A percentile compares a stretch with the other conserved stretches of the same genome.
Evolutionary conservation across 805 yeast genomes (phyloP).

Genomic region (Starmerella ratchasimensis): DNA sequence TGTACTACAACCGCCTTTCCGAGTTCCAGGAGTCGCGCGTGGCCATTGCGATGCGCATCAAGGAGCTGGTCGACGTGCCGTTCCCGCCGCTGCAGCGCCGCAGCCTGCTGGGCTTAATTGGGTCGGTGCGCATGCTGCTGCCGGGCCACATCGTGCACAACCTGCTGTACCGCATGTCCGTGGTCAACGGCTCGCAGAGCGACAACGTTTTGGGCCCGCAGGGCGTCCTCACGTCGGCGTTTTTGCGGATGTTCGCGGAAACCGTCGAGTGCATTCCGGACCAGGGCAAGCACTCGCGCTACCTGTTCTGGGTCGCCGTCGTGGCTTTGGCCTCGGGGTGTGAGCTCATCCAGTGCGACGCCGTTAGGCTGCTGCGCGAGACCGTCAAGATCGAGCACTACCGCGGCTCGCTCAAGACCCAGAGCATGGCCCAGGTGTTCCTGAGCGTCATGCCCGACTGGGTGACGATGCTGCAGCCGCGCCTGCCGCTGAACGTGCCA

Average conservation of each 20-base stretch:
- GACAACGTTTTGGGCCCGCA: background rate
- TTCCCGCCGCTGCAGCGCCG: constrained; percentile 10
- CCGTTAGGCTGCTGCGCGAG: constrained; percentile 4
- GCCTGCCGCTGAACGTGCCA: constrained; percentile 4
- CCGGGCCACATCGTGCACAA: constrained; percentile 2
- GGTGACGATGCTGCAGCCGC: background rate
- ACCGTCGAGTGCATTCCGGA: constrained; percentile 12
- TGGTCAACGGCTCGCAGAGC: background rate
- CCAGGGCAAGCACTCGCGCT: constrained; percentile 2
- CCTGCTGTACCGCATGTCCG: background rate
- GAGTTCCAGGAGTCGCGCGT: constrained; percentile 4
- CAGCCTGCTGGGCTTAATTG: constrained; percentile 6
- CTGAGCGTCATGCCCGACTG: constrained; percentile 3
- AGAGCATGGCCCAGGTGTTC: constrained; percentile 1
- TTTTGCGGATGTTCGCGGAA: constrained; percentile 8
- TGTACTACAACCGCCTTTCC: constrained; percentile 2
- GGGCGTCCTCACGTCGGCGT: constrained; percentile 1
- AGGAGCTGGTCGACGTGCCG: background rate
- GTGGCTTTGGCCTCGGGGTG: constrained; percentile 5
- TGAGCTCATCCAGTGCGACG: background rate
- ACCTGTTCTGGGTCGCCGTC: constrained; percentile 11
- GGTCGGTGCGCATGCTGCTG: constrained; percentile 9
- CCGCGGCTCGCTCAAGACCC: constrained; percentile 7
- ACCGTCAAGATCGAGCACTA: constrained; percentile 9
- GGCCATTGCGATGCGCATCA: constrained; percentile 3